Conservation (phyloP, 1,284 basidiomycete species). For the Anthracocystis walkeri region DNA sequence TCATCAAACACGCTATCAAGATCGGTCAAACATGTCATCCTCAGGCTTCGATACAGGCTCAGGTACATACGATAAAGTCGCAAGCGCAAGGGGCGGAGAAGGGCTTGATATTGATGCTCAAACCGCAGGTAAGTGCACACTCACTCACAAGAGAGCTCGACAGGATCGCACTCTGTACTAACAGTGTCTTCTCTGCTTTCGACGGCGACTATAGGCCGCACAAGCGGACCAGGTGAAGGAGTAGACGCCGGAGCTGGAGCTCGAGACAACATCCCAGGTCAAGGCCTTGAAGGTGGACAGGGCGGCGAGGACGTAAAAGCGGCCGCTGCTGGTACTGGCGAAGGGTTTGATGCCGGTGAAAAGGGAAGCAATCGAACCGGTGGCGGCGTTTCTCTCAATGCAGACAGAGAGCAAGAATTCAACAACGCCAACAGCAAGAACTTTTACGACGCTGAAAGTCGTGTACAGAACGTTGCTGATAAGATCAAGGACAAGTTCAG, state of each 20-base stretch:
- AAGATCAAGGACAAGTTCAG: conserved; percentile 10
- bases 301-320: conserved; percentile 19
- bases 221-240: conserved; percentile 16
- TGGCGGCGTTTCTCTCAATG: conserved; percentile 20
- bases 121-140: conserved; percentile 18
- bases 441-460: conserved; percentile 21
- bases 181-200: neutral
- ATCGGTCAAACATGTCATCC: conserved; percentile 10
- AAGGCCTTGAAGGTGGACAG: conserved; percentile 16
- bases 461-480: conserved; percentile 8
- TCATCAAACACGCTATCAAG: too few relatives aligned
- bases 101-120: conserved; percentile 27
- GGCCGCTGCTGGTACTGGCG: conserved; percentile 13
- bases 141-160: neutral
- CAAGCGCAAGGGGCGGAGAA: conserved; percentile 14
- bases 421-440: conserved; percentile 12
- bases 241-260: conserved; percentile 14
- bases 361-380: conserved; percentile 18
- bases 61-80: conserved; percentile 21
- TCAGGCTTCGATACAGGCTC: conserved; percentile 27
- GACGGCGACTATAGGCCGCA: conserved; percentile 10
- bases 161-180: neutral
- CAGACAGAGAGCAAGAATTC: conserved; percentile 24
- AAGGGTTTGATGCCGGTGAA: conserved; percentile 22
- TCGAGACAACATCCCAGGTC: conserved; percentile 19